Conservation (phyloP, 169 alveolate species). For the Miamiensis avidus region DNA sequence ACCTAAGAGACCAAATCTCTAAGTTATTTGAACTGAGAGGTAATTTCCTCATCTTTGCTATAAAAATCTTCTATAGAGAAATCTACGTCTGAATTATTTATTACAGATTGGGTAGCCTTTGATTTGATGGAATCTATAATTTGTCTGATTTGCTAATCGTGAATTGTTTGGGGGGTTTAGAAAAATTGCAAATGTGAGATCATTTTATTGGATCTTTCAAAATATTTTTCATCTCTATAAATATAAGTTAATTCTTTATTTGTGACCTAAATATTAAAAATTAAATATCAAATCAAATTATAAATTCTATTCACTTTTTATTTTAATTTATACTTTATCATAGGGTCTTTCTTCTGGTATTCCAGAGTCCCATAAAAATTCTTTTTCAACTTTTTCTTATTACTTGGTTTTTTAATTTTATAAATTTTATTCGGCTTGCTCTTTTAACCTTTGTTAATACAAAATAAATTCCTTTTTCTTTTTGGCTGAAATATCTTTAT, state of each 20-base stretch:
- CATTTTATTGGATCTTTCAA: background rate
- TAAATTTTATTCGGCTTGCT: too few species aligned
- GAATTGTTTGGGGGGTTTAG: background rate
- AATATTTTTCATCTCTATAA: background rate
- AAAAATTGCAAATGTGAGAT: background rate
- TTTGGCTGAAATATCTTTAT: background rate
- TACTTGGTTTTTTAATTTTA: background rate
- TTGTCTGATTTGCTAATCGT: background rate
- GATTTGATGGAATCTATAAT: background rate
- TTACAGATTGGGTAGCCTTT: background rate
- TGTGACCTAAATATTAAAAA: background rate
- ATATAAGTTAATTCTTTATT: background rate
- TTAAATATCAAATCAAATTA: too few species aligned
- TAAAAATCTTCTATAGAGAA: background rate
- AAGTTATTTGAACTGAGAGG: background rate
- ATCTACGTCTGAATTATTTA: background rate
- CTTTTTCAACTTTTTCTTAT: background rate
- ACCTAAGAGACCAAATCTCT: background rate
- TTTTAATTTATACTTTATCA: background rate
- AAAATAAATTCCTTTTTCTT: background rate
- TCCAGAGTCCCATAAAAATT: background rate
- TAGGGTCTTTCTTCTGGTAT: background rate
- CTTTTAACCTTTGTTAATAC: too few species aligned
- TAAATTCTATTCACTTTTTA: too few species aligned
- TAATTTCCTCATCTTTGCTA: background rate